Conservation (phyloP, 2,329 filamentous ascomycete species). For the Trichoderma harzianum region DNA sequence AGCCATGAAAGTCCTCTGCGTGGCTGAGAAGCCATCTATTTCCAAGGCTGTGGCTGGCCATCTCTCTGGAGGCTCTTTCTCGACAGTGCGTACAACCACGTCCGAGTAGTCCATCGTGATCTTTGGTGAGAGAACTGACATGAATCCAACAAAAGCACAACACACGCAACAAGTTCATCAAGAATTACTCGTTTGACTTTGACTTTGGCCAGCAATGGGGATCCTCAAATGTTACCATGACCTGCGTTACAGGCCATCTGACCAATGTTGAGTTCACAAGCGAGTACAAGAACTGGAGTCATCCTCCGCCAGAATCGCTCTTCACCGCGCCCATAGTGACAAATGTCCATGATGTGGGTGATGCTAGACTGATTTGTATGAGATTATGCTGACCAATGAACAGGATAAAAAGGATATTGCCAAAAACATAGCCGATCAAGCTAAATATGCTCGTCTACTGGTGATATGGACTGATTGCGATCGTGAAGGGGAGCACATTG, state of each 20-base stretch:
- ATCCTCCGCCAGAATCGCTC: slow-evolving; percentile 72
- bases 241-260: slow-evolving; percentile 85
- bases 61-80: slow-evolving; percentile 71
- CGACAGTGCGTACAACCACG: slow-evolving; percentile 51
- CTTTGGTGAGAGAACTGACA: slow-evolving; percentile 23
- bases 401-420: slow-evolving; percentile 79
- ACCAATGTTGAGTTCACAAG: slow-evolving; percentile 73
- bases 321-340: slow-evolving; percentile 78
- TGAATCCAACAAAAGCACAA: slow-evolving; percentile 49
- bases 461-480: slow-evolving; percentile 99
- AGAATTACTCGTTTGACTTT: slow-evolving; percentile 92
- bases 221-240: slow-evolving; percentile 84
- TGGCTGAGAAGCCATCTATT: slow-evolving; percentile 78
- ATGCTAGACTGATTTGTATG: not conserved
- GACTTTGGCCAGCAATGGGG: slow-evolving; percentile 81
- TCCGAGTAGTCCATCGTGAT: not conserved
- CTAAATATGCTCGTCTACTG: slow-evolving; percentile 66
- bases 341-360: slow-evolving; percentile 60
- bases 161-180: slow-evolving; percentile 74
- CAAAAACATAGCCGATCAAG: slow-evolving; percentile 78
- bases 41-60: slow-evolving; percentile 91
- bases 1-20: slow-evolving; percentile 52
- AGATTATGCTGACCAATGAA: slow-evolving; percentile 17
- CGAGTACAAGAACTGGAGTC: slow-evolving; percentile 74
- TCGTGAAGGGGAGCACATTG: slow-evolving; percentile 95